Evolutionary conservation across 139 green algal genomes (phyloP), one percentile per base, ranked within the genome.

Genomic region (Chlorella sp.): DNA sequence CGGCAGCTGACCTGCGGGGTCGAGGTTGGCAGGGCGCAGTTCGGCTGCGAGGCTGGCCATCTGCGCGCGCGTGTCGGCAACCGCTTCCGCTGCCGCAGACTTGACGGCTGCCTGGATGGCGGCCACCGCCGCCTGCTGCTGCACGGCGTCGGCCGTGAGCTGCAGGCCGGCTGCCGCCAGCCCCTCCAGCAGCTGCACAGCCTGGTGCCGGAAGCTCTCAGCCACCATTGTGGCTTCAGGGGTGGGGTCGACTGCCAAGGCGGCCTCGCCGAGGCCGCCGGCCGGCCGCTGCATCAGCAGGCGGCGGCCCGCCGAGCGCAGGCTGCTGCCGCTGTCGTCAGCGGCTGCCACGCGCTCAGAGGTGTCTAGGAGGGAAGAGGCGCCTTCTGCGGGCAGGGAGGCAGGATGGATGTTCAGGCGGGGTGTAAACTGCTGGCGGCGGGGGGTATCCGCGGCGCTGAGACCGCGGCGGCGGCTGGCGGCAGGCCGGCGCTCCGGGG

Each of bases 61-160:
- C 40, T 72, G 24, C 24, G 6, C 9, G 9, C 36, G 36, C 1
- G 56, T 82, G 76, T 26, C 43, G 38, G 36, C 7, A 4, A 82
- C 51, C 3, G 60, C 26, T 0, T 68, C 32, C 9, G 38, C 58
- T 4, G 76, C 76, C 32, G 60, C 58, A 58, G 30, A 20, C 76
- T 82, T 62, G 20, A 82, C 28, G 4, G 36, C 51, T 2, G 20
- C 41, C 26, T 14, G 1, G 13, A 82, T 41, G 20, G 38, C 38
- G 4, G 8, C 76, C 3, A 73, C n/a, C 22, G 76, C 76, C 22
- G 64, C 76, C 28, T 82, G 36, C 76, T 73, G 76, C 76, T 82
- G 76, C 76, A 40, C 22, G 26, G 16, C 51, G 51, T 44, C 24
- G 30, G 56, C 2, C 28, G 56, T 41, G 2, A 82, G 76, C 1